A percentile compares a stretch with the other conserved stretches of the same genome.
These are phyloP conservation scores for Lycium barbarum DNA, from an alignment of 257 asterid genomes.

Conservation along the genomic window DNA sequence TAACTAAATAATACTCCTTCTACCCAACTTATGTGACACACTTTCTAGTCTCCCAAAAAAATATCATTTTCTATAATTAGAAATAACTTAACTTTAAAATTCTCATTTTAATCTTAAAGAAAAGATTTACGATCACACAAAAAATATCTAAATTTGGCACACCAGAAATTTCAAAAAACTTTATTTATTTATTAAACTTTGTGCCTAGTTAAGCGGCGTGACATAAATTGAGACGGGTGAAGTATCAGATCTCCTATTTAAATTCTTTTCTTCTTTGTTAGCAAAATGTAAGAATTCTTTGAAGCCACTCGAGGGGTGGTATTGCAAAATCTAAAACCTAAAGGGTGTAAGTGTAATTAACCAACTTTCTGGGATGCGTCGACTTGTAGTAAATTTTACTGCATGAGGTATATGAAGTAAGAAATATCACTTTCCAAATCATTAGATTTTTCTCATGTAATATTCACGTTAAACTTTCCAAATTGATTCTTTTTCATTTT, in stretches of 20 bases:
- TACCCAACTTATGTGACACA: too few relatives aligned
- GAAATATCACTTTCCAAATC: conserved; percentile 31
- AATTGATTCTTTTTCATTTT: conserved; percentile 17
- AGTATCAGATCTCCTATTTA: neutral
- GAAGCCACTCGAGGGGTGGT: neutral
- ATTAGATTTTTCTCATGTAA: conserved; percentile 29
- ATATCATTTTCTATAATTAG: too few relatives aligned
- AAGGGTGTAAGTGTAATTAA: conserved; percentile 7
- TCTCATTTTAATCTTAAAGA: too few relatives aligned
- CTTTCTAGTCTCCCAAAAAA: too few relatives aligned
- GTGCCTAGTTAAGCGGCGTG: too few relatives aligned
- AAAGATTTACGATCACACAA: too few relatives aligned
- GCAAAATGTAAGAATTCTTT: neutral
- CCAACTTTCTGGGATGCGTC: neutral
- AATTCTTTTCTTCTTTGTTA: neutral
- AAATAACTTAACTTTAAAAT: too few relatives aligned
- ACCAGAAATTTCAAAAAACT: too few relatives aligned
- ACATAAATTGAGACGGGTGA: too few relatives aligned
- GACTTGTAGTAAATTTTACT: conserved; percentile 12
- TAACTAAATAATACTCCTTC: too few relatives aligned
- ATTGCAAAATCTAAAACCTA: conserved; percentile 3
- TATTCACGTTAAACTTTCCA: conserved; percentile 35
- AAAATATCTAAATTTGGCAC: too few relatives aligned
- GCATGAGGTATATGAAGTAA: conserved; percentile 14
- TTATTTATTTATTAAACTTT: too few relatives aligned